Evolutionary conservation across 257 asterid genomes (phyloP).

Genomic region (Lycium barbarum): DNA sequence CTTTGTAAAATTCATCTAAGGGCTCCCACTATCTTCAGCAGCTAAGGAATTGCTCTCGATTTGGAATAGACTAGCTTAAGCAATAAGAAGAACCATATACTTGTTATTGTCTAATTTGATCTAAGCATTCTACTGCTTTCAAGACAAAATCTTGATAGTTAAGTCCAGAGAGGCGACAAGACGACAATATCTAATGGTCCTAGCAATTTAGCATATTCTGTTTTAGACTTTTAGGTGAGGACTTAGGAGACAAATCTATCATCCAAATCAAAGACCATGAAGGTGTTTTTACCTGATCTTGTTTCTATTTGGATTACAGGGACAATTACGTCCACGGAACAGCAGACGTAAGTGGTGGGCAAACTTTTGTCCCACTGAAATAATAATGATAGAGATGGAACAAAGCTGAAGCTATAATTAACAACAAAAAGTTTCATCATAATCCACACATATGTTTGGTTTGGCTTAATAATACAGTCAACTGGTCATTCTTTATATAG

Average conservation of each 20-base stretch:
- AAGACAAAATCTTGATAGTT: background rate
- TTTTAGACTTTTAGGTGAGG: background rate
- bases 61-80: no score
- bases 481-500: conserved; percentile 14
- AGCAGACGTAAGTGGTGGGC: background rate
- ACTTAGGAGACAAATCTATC: background rate
- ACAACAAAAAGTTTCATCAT: background rate
- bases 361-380: background rate
- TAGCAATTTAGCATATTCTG: conserved; percentile 20
- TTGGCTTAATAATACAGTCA: conserved; percentile 12
- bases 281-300: background rate
- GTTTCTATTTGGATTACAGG: background rate
- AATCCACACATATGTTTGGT: background rate
- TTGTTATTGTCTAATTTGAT: no score
- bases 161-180: background rate
- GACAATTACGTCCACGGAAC: background rate
- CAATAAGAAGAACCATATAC: no score
- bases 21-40: no score
- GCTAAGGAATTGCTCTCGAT: no score
- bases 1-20: no score
- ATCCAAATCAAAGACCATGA: background rate
- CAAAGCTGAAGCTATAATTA: background rate
- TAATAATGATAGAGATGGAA: background rate
- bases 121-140: no score
- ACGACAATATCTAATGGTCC: background rate